Evolutionary conservation across 768 basidiomycete species (phyloP).

Genomic region (Termitomyces sp.): DNA sequence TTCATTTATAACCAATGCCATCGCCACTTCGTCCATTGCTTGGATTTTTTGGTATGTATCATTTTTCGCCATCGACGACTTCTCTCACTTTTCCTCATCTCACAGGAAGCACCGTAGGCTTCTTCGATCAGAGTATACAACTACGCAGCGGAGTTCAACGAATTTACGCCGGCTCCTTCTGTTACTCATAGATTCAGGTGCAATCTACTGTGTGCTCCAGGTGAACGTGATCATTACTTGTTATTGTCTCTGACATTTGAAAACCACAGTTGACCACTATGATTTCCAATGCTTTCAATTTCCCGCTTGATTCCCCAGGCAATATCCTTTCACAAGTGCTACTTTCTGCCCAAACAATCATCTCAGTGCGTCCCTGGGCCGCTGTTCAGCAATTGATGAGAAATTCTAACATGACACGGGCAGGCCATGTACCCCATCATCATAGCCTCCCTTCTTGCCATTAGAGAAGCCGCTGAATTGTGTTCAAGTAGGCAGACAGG

Average conservation of each 20-base stretch:
- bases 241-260: no score
- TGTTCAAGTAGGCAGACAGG: no score
- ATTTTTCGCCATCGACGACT: not conserved
- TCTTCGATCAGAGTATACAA: no score
- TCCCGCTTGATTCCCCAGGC: not conserved
- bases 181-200: not conserved
- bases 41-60: not conserved
- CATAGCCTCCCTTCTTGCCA: no score
- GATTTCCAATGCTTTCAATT: not conserved
- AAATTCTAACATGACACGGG: no score
- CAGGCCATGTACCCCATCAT: no score
- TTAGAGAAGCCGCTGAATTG: no score
- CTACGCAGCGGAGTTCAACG: not conserved
- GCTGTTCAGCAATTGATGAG: no score
- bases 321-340: not conserved
- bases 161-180: no score
- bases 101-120: not conserved
- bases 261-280: not conserved
- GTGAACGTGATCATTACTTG: not conserved
- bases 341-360: no score
- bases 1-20: not conserved
- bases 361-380: no score
- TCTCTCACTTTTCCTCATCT: not conserved
- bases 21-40: not conserved
- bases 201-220: not conserved